A percentile compares a stretch with the other conserved stretches of the same genome.
Evolutionary conservation across 2,329 filamentous ascomycete genomes (phyloP).

Genomic region (Akanthomyces dipterigenus): DNA sequence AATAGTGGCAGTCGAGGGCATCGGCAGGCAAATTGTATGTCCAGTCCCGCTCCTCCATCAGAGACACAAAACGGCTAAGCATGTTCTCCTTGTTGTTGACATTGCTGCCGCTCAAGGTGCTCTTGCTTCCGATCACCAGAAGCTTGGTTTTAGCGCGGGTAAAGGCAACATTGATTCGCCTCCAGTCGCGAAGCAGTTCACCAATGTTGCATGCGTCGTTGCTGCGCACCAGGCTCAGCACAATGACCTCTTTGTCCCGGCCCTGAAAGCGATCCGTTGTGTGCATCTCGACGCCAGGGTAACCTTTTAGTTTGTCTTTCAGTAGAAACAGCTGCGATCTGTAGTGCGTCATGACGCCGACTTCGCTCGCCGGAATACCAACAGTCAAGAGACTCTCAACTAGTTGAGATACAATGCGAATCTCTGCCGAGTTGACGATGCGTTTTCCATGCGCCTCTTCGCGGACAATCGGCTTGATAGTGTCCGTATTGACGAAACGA

Average conservation of each 20-base stretch:
- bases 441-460: constrained; percentile 77
- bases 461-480: constrained; percentile 53
- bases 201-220: constrained; percentile 81
- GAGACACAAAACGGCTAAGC: constrained; percentile 63
- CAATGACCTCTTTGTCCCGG: constrained; percentile 86
- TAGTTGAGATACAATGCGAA: constrained; percentile 68
- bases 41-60: constrained; percentile 79
- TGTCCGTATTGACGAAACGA: constrained; percentile 84
- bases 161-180: constrained; percentile 91
- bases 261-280: constrained; percentile 97
- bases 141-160: constrained; percentile 90
- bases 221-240: constrained; percentile 80
- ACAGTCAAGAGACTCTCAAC: constrained; percentile 70
- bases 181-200: constrained; percentile 84
- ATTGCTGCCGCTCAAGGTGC: constrained; percentile 60
- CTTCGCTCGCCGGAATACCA: constrained; percentile 67
- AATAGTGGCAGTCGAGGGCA: constrained; percentile 61
- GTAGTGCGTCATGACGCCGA: constrained; percentile 96
- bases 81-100: constrained; percentile 63
- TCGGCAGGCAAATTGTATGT: constrained; percentile 62
- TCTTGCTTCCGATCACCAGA: constrained; percentile 75
- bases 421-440: constrained; percentile 84
- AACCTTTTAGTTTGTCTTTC: constrained; percentile 59
- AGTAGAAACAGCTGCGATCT: constrained; percentile 83
- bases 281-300: constrained; percentile 76